A percentile compares a stretch with the other conserved stretches of the same genome.
These are phyloP conservation scores for Canariomyces notabilis DNA, from an alignment of 2,329 filamentous ascomycete genomes.

Conservation along the genomic window DNA sequence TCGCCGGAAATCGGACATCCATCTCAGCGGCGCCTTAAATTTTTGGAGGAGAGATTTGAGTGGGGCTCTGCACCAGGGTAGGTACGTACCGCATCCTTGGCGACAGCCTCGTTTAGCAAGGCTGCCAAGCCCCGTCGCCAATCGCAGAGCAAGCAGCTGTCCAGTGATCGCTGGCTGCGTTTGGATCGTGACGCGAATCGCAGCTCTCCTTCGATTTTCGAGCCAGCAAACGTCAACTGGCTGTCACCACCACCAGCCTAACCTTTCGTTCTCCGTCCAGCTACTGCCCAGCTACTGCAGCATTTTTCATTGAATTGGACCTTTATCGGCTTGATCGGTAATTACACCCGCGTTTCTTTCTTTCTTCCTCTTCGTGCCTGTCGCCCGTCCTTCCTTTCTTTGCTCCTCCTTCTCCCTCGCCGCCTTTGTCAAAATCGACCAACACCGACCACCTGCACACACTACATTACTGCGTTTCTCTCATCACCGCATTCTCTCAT, in stretches of 20 bases:
- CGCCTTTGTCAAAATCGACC: no score
- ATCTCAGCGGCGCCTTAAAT: no score
- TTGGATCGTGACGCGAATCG: conserved; percentile 21
- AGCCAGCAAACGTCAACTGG: conserved; percentile 13
- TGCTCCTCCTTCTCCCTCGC: not conserved
- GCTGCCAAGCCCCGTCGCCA: conserved; percentile 10
- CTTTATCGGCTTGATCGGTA: no score
- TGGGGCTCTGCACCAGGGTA: no score
- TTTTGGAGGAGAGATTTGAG: no score
- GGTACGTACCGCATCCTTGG: conserved; percentile 2
- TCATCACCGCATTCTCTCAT: not conserved
- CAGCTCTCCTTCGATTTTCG: conserved; percentile 4
- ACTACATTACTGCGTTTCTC: no score
- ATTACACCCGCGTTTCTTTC: not conserved
- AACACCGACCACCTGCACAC: not conserved
- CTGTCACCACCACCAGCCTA: conserved; percentile 7
- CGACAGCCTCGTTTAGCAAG: conserved; percentile 18
- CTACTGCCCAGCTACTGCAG: not conserved
- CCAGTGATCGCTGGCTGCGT: conserved; percentile 15
- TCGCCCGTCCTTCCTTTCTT: not conserved
- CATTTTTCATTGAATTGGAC: not conserved
- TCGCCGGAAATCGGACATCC: conserved; percentile 25
- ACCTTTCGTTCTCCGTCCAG: not conserved
- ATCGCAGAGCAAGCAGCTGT: conserved; percentile 7
- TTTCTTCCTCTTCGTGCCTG: not conserved